These are phyloP conservation scores for Paramyrothecium sp. DNA, from an alignment of 2,329 filamentous ascomycete genomes.

Conservation along the genomic window DNA sequence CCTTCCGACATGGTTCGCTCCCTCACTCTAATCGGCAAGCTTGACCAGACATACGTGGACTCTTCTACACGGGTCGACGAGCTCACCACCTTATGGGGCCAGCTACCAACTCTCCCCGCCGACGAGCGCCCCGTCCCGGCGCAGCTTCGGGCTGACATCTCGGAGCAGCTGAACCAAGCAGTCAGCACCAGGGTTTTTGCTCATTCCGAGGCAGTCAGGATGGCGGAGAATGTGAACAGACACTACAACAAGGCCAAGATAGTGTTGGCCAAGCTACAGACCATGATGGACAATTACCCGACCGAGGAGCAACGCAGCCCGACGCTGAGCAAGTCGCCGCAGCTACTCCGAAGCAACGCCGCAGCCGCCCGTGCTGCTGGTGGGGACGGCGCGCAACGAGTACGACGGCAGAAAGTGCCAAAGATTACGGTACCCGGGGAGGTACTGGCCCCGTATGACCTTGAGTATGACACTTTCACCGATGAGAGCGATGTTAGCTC, in stretches of 20 bases:
- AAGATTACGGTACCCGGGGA: constrained; percentile 66
- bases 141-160: constrained; percentile 59
- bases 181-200: constrained; percentile 56
- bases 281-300: constrained; percentile 61
- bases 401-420: constrained; percentile 46
- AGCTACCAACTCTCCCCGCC: constrained; percentile 47
- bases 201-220: constrained; percentile 61
- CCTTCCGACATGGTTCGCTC: constrained; percentile 66
- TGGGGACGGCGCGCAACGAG: constrained; percentile 43
- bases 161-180: constrained; percentile 52
- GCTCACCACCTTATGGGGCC: constrained; percentile 56
- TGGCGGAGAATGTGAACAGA: constrained; percentile 61
- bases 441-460: constrained; percentile 63
- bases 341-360: constrained; percentile 47
- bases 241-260: constrained; percentile 61
- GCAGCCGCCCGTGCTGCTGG: constrained; percentile 45
- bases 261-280: constrained; percentile 57
- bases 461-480: constrained; percentile 59
- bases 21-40: constrained; percentile 62
- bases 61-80: constrained; percentile 55
- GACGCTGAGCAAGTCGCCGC: constrained; percentile 51
- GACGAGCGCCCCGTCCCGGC: constrained; percentile 47
- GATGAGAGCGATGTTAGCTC: constrained; percentile 53
- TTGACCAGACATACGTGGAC: constrained; percentile 58
- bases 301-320: constrained; percentile 52